Evolutionary conservation across 1,139 yeast species (phyloP), one percentile per base, ranked within the genome.

Genomic region (Hyphopichia pseudoburtonii): DNA sequence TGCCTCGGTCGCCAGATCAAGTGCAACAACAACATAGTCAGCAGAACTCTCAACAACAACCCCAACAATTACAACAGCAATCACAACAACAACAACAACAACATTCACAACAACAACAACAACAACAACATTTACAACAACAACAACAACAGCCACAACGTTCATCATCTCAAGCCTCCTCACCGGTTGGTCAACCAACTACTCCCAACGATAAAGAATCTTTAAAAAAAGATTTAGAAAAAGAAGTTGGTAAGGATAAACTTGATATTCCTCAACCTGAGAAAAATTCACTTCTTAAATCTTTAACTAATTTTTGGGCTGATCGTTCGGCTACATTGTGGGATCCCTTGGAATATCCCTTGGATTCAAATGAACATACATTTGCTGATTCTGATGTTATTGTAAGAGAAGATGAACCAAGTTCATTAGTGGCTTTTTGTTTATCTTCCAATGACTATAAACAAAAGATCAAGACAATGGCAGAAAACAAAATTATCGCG

Each of bases 361-460:
- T 90, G 28, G 74, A 76, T 17, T 71, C 86, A 0, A 77, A 84
- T 1, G 97, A 94, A 53, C 98, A 94, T 57, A 80, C 94, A 5
- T 92, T 92, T 67, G 89, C 89, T 8, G 97, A 94, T 55, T 86
- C 95, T 5, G 90, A 88, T 57, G 95, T 94, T 14, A 85, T 94
- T 44, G 95, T 92, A 5, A 70, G 98, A 36, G 99, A 94, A 54
- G 97, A 89, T 59, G 99, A 94, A 57, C 98, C 98, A 6, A 86
- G 95, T 55, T 90, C 97, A 0, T 64, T 94, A 44, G 88, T 92
- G 46, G 95, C 98, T 0, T 90, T 92, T 54, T 90, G 97, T 56
- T 66, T 94, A 43, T 85, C 90, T 30, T 81, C 96, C 0, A 73
- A 79, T 3, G 97, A 92, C 58, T 92, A 92, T 53, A 70, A 76